Conservation (phyloP, 2,329 filamentous ascomycete genomes). For the Xylariomycetidae sp. region DNA sequence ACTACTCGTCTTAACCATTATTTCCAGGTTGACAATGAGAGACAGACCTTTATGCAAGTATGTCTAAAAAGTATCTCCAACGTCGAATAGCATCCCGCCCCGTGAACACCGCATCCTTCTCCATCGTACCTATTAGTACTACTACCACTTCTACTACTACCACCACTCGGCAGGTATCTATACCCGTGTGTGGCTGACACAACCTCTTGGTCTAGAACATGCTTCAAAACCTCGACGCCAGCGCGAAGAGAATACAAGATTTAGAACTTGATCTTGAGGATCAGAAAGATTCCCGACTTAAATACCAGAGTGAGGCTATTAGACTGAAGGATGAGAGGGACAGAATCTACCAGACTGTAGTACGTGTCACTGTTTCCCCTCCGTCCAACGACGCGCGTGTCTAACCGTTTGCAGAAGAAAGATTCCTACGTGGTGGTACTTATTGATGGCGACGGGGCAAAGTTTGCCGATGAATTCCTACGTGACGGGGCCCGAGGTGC, state of each 20-base stretch:
- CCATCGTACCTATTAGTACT: background rate
- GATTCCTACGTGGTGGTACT: constrained; percentile 28
- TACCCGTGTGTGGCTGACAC: too few relatives aligned
- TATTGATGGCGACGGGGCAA: constrained; percentile 31
- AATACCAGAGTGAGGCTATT: constrained; percentile 18
- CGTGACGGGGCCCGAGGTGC: constrained; percentile 23
- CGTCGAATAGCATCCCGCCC: too few relatives aligned
- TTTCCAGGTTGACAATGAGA: constrained; percentile 21
- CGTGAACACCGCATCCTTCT: too few relatives aligned
- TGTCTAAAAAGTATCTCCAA: too few relatives aligned
- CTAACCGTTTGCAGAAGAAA: constrained; percentile 19
- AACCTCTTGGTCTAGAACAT: constrained; percentile 17
- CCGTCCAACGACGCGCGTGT: background rate
- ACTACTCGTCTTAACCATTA: constrained; percentile 21
- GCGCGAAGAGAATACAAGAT: constrained; percentile 20
- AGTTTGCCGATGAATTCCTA: constrained; percentile 28
- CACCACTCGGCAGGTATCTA: too few relatives aligned
- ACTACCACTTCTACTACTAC: background rate
- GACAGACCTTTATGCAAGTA: constrained; percentile 24
- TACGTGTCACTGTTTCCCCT: constrained; percentile 10
- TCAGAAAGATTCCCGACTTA: constrained; percentile 20
- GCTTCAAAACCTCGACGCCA: constrained; percentile 19
- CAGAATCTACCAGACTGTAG: constrained; percentile 18
- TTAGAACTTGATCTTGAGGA: constrained; percentile 25
- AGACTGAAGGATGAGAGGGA: constrained; percentile 17